Evolutionary conservation across 148 eudicot genomes (phyloP).

Genomic region (Pharnaceum exiguum): DNA sequence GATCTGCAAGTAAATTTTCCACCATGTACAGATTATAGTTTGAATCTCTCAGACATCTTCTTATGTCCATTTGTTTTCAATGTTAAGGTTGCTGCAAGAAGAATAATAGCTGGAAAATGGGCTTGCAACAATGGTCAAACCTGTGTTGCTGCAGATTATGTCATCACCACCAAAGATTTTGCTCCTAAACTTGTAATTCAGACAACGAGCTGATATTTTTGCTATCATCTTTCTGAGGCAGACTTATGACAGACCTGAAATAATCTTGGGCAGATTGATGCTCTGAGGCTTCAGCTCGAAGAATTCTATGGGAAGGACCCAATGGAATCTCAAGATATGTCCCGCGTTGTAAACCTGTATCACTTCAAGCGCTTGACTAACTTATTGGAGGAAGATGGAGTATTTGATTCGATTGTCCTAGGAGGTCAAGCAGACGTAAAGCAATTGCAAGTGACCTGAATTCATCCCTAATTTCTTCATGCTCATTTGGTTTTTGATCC

Average conservation of each 20-base stretch:
- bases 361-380: conserved; percentile 47
- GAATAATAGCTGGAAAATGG: conserved; percentile 76
- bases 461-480: not conserved
- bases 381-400: conserved; percentile 46
- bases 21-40: not conserved
- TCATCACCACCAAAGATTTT: conserved; percentile 55
- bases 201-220: not conserved
- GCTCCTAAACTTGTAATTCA: conserved; percentile 52
- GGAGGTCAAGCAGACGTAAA: conserved; percentile 53
- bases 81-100: conserved; percentile 45
- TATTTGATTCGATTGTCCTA: conserved; percentile 38
- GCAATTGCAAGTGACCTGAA: conserved; percentile 35
- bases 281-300: conserved; percentile 32
- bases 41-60: not conserved
- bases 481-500: not conserved
- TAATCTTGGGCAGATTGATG: conserved; percentile 40
- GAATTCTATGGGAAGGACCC: conserved; percentile 46
- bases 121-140: conserved; percentile 54
- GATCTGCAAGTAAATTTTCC: conserved; percentile 35
- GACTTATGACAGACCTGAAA: not conserved
- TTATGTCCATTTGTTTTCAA: not conserved
- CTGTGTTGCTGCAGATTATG: conserved; percentile 55
- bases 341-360: conserved; percentile 39
- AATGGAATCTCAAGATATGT: conserved; percentile 47
- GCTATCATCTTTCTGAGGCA: not conserved